Conservation (phyloP, 306 rosid species). For the Prunus mongolica region DNA sequence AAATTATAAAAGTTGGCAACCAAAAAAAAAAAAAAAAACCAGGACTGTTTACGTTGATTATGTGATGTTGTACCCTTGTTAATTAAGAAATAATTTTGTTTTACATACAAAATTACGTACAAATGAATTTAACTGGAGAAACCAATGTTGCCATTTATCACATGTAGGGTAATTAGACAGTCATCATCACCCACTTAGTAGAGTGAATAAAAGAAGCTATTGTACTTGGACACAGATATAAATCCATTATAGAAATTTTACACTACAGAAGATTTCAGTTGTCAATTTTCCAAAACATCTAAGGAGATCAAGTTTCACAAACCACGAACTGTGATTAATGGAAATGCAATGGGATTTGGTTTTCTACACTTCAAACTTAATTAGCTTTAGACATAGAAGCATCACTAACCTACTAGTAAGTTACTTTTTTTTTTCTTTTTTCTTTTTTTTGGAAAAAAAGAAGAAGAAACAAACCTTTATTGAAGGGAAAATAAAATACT, state of each 20-base stretch:
- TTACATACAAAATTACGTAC: background rate
- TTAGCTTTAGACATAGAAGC: background rate
- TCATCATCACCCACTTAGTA: background rate
- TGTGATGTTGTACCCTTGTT: background rate
- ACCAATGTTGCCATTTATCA: background rate
- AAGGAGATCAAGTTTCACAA: background rate
- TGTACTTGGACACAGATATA: background rate
- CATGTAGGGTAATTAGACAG: background rate
- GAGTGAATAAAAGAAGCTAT: background rate
- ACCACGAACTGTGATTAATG: background rate
- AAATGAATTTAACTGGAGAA: background rate
- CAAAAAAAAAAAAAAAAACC: too few species aligned
- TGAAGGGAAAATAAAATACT: background rate
- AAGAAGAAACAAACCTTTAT: background rate
- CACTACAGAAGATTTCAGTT: background rate
- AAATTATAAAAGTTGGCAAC: too few species aligned
- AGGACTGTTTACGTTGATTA: too few species aligned
- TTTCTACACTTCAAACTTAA: background rate
- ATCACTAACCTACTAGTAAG: constrained; percentile 5
- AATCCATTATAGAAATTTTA: background rate
- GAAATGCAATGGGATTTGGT: background rate
- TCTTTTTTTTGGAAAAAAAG: background rate
- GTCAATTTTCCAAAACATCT: background rate
- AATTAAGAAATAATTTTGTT: background rate
- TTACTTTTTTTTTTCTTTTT: background rate